Conservation (phyloP, 768 basidiomycete genomes). For the Pilatotrama ljubarskyi region DNA sequence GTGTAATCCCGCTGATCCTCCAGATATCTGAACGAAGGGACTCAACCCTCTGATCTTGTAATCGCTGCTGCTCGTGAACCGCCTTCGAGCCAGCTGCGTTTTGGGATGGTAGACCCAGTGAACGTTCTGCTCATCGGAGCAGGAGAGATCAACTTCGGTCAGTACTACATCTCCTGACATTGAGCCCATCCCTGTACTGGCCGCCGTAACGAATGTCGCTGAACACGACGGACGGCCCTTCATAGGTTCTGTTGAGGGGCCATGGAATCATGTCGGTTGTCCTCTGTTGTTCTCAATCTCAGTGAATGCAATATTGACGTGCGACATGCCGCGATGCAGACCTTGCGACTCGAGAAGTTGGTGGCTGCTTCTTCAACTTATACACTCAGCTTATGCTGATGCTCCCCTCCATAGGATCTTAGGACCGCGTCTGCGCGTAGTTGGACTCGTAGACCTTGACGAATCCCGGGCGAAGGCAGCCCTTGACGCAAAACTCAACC, state of each 20-base stretch:
- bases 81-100: too few relatives aligned
- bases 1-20: too few relatives aligned
- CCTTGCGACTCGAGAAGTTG: not conserved
- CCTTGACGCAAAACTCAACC: conserved; percentile 41
- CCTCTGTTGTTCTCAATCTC: too few relatives aligned
- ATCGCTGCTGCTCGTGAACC: too few relatives aligned
- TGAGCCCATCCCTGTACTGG: not conserved
- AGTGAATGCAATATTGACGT: not conserved
- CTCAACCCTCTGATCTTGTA: too few relatives aligned
- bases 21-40: too few relatives aligned
- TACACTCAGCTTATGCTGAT: not conserved
- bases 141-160: conserved; percentile 53
- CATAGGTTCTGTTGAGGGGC: conserved; percentile 34
- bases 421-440: conserved; percentile 47
- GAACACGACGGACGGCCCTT: not conserved
- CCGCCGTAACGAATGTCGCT: not conserved
- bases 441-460: conserved; percentile 48
- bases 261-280: conserved; percentile 35
- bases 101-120: conserved; percentile 17
- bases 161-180: not conserved
- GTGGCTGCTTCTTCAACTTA: not conserved
- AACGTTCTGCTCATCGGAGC: conserved; percentile 52
- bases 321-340: not conserved
- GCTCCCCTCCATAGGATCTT: conserved; percentile 37
- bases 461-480: conserved; percentile 37